Conservation (phyloP, 805 yeast species). For the Starmerella gropengiesseri region DNA sequence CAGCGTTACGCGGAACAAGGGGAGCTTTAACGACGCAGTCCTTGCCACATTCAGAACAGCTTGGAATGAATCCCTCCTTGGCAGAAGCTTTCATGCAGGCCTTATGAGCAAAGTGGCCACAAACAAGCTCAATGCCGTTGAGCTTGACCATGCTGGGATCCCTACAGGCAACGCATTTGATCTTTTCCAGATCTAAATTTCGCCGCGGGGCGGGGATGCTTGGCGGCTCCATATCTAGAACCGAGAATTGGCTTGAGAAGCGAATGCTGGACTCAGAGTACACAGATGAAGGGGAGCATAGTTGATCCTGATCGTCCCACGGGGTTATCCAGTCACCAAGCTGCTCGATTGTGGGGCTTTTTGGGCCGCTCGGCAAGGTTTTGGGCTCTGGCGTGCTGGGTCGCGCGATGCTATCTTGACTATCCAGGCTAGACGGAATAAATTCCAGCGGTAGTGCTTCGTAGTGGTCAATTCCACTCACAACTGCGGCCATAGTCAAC, state of each 20-base stretch:
- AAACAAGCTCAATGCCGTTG: slow-evolving; percentile 6
- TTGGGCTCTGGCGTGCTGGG: too few relatives aligned
- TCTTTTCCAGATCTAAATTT: neutral
- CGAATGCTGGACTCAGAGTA: neutral
- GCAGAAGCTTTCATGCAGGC: slow-evolving; percentile 3
- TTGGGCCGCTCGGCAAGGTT: too few relatives aligned
- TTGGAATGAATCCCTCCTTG: neutral
- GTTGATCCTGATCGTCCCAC: neutral
- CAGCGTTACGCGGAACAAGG: neutral
- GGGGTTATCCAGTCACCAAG: too few relatives aligned
- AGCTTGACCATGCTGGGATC: slow-evolving; percentile 5
- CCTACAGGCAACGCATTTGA: slow-evolving; percentile 6
- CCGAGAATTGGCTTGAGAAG: neutral
- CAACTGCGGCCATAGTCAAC: too few relatives aligned
- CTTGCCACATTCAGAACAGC: slow-evolving; percentile 9
- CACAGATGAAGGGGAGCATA: neutral
- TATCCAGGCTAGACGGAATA: too few relatives aligned
- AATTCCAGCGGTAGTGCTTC: too few relatives aligned
- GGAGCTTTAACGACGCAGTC: slow-evolving; percentile 3
- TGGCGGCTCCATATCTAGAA: neutral
- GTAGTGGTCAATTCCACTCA: too few relatives aligned
- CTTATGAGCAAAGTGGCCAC: slow-evolving; percentile 15
- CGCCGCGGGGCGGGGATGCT: neutral
- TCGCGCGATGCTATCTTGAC: too few relatives aligned
- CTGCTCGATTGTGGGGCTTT: too few relatives aligned